Conservation (phyloP, 2,329 filamentous ascomycete species). For the Calonectria pteridis region DNA sequence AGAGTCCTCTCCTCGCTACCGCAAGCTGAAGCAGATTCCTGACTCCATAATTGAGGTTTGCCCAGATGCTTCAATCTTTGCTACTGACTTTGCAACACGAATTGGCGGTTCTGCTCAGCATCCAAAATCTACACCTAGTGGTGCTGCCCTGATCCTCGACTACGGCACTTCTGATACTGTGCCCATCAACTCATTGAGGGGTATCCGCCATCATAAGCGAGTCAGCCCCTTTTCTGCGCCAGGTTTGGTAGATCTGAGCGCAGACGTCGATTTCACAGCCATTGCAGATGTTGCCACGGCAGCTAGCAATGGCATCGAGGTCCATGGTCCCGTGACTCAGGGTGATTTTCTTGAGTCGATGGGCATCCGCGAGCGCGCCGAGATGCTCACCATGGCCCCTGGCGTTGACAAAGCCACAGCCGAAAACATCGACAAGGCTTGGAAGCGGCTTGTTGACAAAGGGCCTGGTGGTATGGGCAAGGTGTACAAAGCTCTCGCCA, state of each 20-base stretch:
- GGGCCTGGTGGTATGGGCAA: slow-evolving; percentile 91
- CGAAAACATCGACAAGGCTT: slow-evolving; percentile 77
- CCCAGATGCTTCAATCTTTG: slow-evolving; percentile 86
- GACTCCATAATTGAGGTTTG: slow-evolving; percentile 88
- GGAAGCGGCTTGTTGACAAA: slow-evolving; percentile 86
- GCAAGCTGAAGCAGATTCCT: slow-evolving; percentile 74
- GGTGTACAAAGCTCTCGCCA: slow-evolving; percentile 92
- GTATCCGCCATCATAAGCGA: slow-evolving; percentile 81
- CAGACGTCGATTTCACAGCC: slow-evolving; percentile 92
- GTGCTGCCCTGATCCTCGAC: slow-evolving; percentile 94
- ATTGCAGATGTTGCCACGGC: slow-evolving; percentile 84
- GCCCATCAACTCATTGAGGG: slow-evolving; percentile 89
- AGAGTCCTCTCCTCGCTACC: slow-evolving; percentile 83
- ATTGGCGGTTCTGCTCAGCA: slow-evolving; percentile 77
- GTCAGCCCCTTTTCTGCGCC: slow-evolving; percentile 85
- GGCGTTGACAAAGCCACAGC: slow-evolving; percentile 59
- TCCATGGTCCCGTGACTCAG: slow-evolving; percentile 92
- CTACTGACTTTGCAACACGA: slow-evolving; percentile 82
- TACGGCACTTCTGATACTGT: slow-evolving; percentile 86
- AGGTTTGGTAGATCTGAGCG: slow-evolving; percentile 88
- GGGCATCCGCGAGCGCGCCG: slow-evolving; percentile 85
- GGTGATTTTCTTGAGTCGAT: slow-evolving; percentile 82
- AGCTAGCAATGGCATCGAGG: slow-evolving; percentile 84
- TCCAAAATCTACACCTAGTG: slow-evolving; percentile 74
- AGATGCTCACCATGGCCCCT: slow-evolving; percentile 69